Evolutionary conservation across 768 basidiomycete genomes (phyloP), one percentile per base, ranked within the genome.

Genomic region (Phaffia australis): DNA sequence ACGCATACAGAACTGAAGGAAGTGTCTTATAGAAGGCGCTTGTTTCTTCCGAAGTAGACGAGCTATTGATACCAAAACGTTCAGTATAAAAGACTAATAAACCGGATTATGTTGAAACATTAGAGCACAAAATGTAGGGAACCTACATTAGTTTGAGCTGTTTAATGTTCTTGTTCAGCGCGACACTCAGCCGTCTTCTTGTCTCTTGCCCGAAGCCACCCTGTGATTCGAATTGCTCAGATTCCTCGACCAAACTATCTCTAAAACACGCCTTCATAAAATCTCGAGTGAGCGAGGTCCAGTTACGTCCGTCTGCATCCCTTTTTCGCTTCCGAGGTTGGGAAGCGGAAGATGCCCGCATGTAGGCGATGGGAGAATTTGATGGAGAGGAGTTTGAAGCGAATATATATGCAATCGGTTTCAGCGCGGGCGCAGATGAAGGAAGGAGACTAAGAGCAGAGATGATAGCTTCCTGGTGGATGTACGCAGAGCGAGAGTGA

Each of bases 261-360:
- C 29, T 32, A 18, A 64, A 56, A 56, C 63, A 64, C 19, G 23
- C 46, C 29, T 32, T 14, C 42, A 63, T 54, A n/a, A 57, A 4
- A n/a, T 21, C 27, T 21, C 4, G n/a, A 1, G 55, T 50, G 42
- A 63, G 16, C 47, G 47, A 30, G 51, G 50, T 60, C 66, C 66
- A 67, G 46, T 25, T 25, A 29, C 60, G 51, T 21, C 35, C 7
- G 29, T 67, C 46, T 46, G 30, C 48, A 14, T 60, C 66, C 49
- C 66, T 52, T 49, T 67, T 67, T 42, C 66, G 52, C 51, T 67
- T 67, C n/a, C 52, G 66, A n/a, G 23, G n/a, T 23, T n/a, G 3
- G 4, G 14, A 18, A 19, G 32, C 21, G 6, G 19, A 32, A 6
- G 32, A 35, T 30, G 59, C 29, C 46, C 30, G 58, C 1, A 54